Conservation (phyloP, 331 rosid genomes). For the Quercus phellos region DNA sequence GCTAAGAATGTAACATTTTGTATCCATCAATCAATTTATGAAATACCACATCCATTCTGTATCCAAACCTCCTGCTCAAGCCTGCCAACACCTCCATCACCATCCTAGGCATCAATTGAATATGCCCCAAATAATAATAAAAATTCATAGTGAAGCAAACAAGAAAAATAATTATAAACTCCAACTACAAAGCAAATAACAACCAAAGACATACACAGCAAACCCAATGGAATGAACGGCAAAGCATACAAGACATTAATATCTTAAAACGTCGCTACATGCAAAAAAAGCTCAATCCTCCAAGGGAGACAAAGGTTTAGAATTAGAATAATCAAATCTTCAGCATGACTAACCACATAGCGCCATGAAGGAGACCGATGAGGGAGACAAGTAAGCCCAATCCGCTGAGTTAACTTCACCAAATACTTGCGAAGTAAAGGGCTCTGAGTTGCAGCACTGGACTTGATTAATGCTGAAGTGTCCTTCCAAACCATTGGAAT, state of each 20-base stretch:
- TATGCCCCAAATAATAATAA: no score
- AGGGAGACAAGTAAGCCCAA: slow-evolving; percentile 81
- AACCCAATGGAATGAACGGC: neutral
- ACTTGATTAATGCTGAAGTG: slow-evolving; percentile 58
- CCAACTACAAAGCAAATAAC: no score
- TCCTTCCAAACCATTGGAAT: slow-evolving; percentile 78
- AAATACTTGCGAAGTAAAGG: slow-evolving; percentile 83
- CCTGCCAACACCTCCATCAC: no score
- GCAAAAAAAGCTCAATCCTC: neutral
- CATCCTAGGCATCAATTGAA: no score
- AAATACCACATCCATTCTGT: no score
- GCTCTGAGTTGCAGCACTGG: slow-evolving; percentile 64
- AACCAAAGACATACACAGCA: no score
- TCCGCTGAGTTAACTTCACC: slow-evolving; percentile 83
- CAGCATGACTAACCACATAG: slow-evolving; percentile 57
- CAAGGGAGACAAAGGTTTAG: neutral
- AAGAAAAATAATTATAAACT: no score
- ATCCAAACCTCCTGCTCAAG: no score
- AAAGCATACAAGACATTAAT: slow-evolving; percentile 3
- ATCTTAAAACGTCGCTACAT: neutral
- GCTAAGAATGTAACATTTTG: no score
- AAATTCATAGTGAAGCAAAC: no score
- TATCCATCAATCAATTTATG: no score
- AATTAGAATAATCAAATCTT: slow-evolving; percentile 1
- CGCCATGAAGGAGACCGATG: slow-evolving; percentile 77